Base-by-base conservation (phyloP, 2,329 filamentous ascomycete genomes). In the Dichotomopilus funicola region DNA sequence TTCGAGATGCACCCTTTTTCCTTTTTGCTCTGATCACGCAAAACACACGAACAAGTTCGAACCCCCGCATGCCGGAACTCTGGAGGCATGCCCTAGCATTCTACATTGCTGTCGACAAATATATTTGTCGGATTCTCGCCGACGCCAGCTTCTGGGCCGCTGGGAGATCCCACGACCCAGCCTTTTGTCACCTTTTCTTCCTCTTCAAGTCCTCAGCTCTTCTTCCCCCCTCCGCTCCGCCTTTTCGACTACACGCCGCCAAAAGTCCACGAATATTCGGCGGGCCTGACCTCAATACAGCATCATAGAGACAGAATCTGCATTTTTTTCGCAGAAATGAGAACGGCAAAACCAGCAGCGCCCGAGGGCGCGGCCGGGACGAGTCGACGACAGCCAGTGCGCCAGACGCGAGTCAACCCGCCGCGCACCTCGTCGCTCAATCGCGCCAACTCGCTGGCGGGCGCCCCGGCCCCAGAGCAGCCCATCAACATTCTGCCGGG, bases 401-500 rank as follows among this genome's bases (percentile, higher is more conserved):
- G 83, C 60, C 83, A 86, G 70, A 80, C 83, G 65, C 80, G 83
- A 66, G 82, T 78, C 55, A 86, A 87, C 66, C 82, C 83, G 61
- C 74, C 80, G 46, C 77, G 83, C 70, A 76, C 73, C 55, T 77
- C 78, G 53, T 73, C 76, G 55, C 66, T 73, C 62, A 70, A 72
- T 64, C 78, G 77, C 64, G 66, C 70, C 55, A 78, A 79, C 62
- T 71, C 75, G 51, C 70, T 77, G 56, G 69, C 72, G 59, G 71
- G 69, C 56, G 72, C 69, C 55, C 70, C 74, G 37, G 69, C 71
- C 51, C 73, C 75, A 54, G 78, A 81, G 59, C 80, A 83, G 65
- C 79, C 81, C 65, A 83, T 85, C 74, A 80, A 86, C 63, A 83
- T 86, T 64, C 85, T 83, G 63, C 83, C 83, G 45, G 83, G 79